Base-by-base conservation (phyloP, 2,329 filamentous ascomycete species). In the Beauveria bassiana region DNA sequence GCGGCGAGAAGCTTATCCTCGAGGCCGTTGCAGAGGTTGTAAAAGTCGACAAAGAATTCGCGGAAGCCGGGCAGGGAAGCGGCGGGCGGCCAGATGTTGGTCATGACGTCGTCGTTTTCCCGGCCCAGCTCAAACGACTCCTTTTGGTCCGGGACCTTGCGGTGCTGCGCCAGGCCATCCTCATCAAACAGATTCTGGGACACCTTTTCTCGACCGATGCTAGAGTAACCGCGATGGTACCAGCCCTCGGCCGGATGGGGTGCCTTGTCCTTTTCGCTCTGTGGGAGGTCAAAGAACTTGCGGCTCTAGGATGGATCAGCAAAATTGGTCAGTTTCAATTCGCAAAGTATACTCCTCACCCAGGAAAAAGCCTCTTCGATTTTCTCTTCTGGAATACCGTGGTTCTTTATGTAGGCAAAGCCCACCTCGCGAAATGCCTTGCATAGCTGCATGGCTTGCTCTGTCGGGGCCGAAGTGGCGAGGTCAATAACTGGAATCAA, bases 1-100 rank as follows among this genome's bases (percentile, higher is more conserved):
- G 89, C 88, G 3, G 86, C 80, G 85, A 95, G 92, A 31, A 93
- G 81, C 63, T 89, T 77, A 51, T 83, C 78, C 73, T 96, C 88
- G 43, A 96, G 74, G 18, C 77, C 72, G 72, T 91, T 90, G 72
- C 90, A 93, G 62, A 80, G 79, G 18, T 81, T 79, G 66, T 88
- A 89, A 72, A 96, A 96, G 1, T 74, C 72, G 58, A 85, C 69
- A 67, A 69, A 70, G 26, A 70, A 69, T 1, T 42, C 61, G 34
- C 68, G 62, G 53, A 70, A 67, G 9, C 67, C 65, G 6, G 68
- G 65, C 49, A 69, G 58, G 26, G 66, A 56, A 20, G 65, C 65
- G 12, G 70, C 70, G 0, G 66, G 64, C 4, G 69, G 67, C 70
- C 71, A 72, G 34, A 67, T 28, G 34, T 72, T 72, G 3, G 68